Percentiles rank a stretch among this genome's conserved stretches.
Conservation (phyloP, 768 basidiomycete species). For the Trametopsis cervina region DNA sequence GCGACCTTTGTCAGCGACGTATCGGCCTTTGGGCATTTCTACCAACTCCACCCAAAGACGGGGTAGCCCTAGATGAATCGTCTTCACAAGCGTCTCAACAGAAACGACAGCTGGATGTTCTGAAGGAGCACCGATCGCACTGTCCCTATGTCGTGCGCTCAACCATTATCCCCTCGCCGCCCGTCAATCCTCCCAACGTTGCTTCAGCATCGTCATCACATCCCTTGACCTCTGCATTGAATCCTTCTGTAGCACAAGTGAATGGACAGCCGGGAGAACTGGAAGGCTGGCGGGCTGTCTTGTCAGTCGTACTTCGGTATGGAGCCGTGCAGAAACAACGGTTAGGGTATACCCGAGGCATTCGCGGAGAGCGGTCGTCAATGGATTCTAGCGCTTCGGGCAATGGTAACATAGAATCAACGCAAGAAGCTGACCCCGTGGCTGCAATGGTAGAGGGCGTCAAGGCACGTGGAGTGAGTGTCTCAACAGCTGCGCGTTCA, state of each 20-base stretch:
- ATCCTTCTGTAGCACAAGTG: conserved; percentile 26
- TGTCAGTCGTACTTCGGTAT: conserved; percentile 59
- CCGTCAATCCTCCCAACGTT: conserved; percentile 20
- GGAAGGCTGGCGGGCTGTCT: conserved; percentile 81
- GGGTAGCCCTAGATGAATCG: conserved; percentile 4
- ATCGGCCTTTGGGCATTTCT: conserved; percentile 74
- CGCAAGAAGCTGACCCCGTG: conserved; percentile 38
- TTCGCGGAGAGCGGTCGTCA: conserved; percentile 24
- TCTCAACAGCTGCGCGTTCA: conserved; percentile 1
- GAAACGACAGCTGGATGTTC: conserved; percentile 56
- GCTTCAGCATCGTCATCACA: conserved; percentile 9
- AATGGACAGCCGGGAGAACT: conserved; percentile 28
- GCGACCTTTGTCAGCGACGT: conserved; percentile 68
- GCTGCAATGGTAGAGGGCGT: conserved; percentile 74
- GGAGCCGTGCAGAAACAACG: conserved; percentile 55
- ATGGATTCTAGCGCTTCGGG: conserved; percentile 1
- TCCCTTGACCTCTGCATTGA: conserved; percentile 19
- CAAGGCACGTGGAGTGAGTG: conserved; percentile 65
- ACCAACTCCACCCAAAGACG: conserved; percentile 11
- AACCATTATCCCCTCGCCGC: conserved; percentile 53
- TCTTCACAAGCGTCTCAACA: conserved; percentile 17
- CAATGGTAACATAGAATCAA: conserved; percentile 17
- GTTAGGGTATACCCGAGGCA: conserved; percentile 20
- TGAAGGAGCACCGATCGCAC: conserved; percentile 79
- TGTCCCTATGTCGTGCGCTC: conserved; percentile 80